Base-by-base conservation (phyloP, 140 eudicot genomes). In the Stevia rebaudiana region DNA sequence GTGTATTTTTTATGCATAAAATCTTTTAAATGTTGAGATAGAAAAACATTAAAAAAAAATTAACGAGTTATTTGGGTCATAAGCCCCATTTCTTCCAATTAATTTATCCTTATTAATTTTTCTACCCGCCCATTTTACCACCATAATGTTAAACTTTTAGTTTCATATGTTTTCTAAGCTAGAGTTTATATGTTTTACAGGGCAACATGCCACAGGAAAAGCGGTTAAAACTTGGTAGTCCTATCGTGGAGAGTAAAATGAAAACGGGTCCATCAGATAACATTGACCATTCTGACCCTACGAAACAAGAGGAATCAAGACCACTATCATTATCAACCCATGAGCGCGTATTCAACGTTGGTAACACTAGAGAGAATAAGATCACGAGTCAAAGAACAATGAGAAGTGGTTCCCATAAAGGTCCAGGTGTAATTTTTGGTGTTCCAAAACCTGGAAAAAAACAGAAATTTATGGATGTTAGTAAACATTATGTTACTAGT, bases 401-500 rank as follows among this genome's bases (percentile, higher is more conserved):
- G 77, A 80, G 84, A 52, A 69, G 81, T 28, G 90, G 82, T 17
- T 75, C 76, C 46, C 91, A 72, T 55, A 89, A 83, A 75, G 81
- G 88, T 8, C 79, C 94, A 35, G 73, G 82, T 63, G 90, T 85
- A 49, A 39, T 80, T 53, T 80, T 85, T 77, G 97, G 97, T 25
- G 88, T 89, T 68, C 97, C 97, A 13, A 86, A 81, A 58, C 97
- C 95, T 63, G 97, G 97, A 33, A 89, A 86, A 79, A 89, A 85
- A 25, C 77, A 86, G 41, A 89, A 89, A 53, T 89, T 89, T 62
- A 89, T 89, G 97, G 97, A 89, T 7, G 97, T 89, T 22, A 89
- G 95, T 79, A 85, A 85, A 74, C 95, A 89, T 70, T 83, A 73
- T 61, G 79, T 69, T 70, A 82, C 84, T 41, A 84, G 81, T 16